Evolutionary conservation across 345 rosid genomes (phyloP).

Genomic region (Populus deltoides): DNA sequence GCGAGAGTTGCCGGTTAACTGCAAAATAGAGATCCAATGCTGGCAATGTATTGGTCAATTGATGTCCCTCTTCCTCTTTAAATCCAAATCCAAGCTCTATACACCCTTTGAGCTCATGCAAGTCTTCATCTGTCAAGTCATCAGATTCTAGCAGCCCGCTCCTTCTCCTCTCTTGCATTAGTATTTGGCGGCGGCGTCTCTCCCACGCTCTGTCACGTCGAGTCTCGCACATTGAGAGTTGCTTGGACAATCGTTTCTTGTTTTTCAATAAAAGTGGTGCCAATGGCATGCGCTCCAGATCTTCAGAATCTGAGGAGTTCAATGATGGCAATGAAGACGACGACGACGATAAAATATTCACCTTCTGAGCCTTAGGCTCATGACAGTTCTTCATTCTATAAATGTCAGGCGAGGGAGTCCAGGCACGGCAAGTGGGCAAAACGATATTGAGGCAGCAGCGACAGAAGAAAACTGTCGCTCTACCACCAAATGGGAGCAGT

Average conservation of each 20-base stretch:
- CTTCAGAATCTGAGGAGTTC: slow-evolving; percentile 30
- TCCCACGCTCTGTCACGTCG: slow-evolving; percentile 81
- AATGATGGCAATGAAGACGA: slow-evolving; percentile 19
- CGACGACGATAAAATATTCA: background rate
- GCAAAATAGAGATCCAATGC: slow-evolving; percentile 91
- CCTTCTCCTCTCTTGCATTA: slow-evolving; percentile 45
- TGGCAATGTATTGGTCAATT: slow-evolving; percentile 67
- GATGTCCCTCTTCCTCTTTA: slow-evolving; percentile 75
- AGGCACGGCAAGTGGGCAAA: too few relatives aligned
- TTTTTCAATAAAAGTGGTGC: slow-evolving; percentile 39
- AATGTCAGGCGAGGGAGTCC: background rate
- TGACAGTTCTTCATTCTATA: background rate
- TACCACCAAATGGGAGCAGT: background rate
- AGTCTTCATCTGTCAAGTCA: slow-evolving; percentile 73
- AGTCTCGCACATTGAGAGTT: slow-evolving; percentile 78
- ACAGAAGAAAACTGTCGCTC: background rate
- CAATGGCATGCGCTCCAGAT: slow-evolving; percentile 43
- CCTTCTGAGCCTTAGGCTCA: background rate
- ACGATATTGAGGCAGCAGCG: background rate
- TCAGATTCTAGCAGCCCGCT: slow-evolving; percentile 29
- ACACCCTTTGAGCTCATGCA: slow-evolving; percentile 80
- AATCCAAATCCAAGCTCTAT: slow-evolving; percentile 96
- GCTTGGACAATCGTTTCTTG: slow-evolving; percentile 57
- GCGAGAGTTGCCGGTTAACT: slow-evolving; percentile 71
- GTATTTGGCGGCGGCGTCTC: slow-evolving; percentile 64